Conservation (phyloP, 23 red algal genomes). For the Gracilaria gracilis region DNA sequence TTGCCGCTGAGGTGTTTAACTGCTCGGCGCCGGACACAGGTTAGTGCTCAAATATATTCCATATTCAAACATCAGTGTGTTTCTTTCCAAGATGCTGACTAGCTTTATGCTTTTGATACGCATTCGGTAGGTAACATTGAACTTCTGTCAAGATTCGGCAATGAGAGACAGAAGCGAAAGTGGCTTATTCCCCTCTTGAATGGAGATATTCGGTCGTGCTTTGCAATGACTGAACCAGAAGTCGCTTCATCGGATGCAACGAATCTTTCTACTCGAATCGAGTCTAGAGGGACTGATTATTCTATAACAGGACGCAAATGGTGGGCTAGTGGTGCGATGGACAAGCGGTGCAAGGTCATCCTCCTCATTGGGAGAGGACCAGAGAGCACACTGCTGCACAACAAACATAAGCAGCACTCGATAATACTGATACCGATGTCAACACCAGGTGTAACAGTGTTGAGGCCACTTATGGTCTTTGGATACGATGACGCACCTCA, state of each 20-base stretch:
- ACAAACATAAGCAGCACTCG: slow-evolving; percentile 70
- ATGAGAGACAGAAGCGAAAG: slow-evolving; percentile 50
- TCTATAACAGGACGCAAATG: slow-evolving; percentile 83
- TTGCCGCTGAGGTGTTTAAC: slow-evolving; percentile 82
- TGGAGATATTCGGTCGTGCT: slow-evolving; percentile 88
- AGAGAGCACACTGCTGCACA: background rate
- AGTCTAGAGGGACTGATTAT: slow-evolving; percentile 9
- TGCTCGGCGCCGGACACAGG: slow-evolving; percentile 92
- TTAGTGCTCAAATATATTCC: background rate
- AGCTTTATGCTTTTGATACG: background rate
- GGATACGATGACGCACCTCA: slow-evolving; percentile 93
- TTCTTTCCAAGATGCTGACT: background rate
- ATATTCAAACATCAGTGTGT: background rate
- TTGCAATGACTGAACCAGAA: slow-evolving; percentile 92
- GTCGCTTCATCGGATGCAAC: slow-evolving; percentile 88
- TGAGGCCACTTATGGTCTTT: slow-evolving; percentile 79
- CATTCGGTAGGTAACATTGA: slow-evolving; percentile 83
- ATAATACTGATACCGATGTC: slow-evolving; percentile 87
- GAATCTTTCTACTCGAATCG: slow-evolving; percentile 75
- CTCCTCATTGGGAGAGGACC: slow-evolving; percentile 75
- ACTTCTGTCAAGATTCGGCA: slow-evolving; percentile 76
- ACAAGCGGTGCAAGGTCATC: slow-evolving; percentile 79
- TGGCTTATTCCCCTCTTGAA: slow-evolving; percentile 80
- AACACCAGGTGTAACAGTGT: slow-evolving; percentile 70
- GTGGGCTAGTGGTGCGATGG: slow-evolving; percentile 90